Evolutionary conservation across 768 basidiomycete species (phyloP), one percentile per base, ranked within the genome.

Genomic region (Leccinellum rugosiceps): DNA sequence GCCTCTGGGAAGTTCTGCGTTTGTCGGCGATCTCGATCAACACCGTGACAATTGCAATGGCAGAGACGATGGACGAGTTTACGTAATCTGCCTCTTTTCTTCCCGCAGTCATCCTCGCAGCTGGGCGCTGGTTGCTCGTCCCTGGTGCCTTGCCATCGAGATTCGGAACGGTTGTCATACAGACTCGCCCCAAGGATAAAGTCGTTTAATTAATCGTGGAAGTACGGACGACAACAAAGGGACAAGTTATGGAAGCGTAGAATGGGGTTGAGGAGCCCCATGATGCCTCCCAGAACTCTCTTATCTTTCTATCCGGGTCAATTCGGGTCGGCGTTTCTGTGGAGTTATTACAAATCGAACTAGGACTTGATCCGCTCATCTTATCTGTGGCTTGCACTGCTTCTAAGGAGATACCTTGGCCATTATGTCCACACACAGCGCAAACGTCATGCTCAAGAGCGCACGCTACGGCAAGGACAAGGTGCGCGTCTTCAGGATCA

Each of bases 391-490:
- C 5, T 45, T 23, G 21, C 19, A 11, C 19, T 44, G n/a, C n/a
- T 44, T 21, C 43, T 6, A 8, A 19, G n/a, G 15, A 34, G 32
- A 34, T 34, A 53, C 25, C 1, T 6, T 17, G 4, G 26, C 13
- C 25, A 25, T 65, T 81, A 57, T 83, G 67, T 26, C 68, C 21
- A 17, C 53, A 17, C 28, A 50, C 41, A 56, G 45, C 49, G 6
- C 65, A 45, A 49, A 68, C 45, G 63, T 57, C 9, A 52, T 57
- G 30, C 80, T 84, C 55, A 68, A 75, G 3, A 65, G 71, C 19
- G 87, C 90, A 1, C 83, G 84, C 25, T 92, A 94, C 65, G 94
- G 94, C 11, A 98, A 98, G 75, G 88, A 92, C 73, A 86, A 88
- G 61, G 83, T 98, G 15, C 83, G 93, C 23, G 88, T 98, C 44